Percentiles rank a stretch among this genome's conserved stretches.
Conservation (phyloP, 257 asterid genomes). For the Primulina tabacum region DNA sequence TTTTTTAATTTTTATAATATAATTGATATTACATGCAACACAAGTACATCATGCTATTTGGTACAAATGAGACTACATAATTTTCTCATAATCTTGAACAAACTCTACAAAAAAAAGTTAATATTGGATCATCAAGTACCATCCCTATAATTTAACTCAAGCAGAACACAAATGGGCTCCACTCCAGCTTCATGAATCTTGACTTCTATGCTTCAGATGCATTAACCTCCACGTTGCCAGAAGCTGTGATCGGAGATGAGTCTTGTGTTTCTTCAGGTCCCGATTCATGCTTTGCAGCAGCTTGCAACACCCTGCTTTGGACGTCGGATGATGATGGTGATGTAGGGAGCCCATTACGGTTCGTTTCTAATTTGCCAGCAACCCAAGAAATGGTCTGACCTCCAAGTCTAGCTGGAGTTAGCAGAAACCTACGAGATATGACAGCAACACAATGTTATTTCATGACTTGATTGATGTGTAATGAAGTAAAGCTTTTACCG, state of each 20-base stretch:
- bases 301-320: slow-evolving; percentile 84
- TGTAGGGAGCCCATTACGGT: slow-evolving; percentile 75
- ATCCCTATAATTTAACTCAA: neutral
- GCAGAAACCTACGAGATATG: slow-evolving; percentile 43
- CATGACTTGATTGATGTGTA: neutral
- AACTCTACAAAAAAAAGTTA: neutral
- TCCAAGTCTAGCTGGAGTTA: slow-evolving; percentile 64
- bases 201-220: slow-evolving; percentile 61
- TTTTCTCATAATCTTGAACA: neutral
- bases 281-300: slow-evolving; percentile 94
- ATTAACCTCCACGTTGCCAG: slow-evolving; percentile 53
- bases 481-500: slow-evolving; percentile 44
- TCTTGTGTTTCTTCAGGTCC: slow-evolving; percentile 61
- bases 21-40: too few relatives aligned
- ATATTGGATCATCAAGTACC: neutral
- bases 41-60: too few relatives aligned
- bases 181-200: neutral
- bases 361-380: slow-evolving; percentile 60
- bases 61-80: too few relatives aligned
- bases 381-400: slow-evolving; percentile 76
- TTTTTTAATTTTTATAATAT: too few relatives aligned
- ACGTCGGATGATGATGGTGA: slow-evolving; percentile 84
- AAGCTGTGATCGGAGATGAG: slow-evolving; percentile 28
- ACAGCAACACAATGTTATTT: neutral
- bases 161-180: neutral